Evolutionary conservation across 352 stramenopile genomes (phyloP), one percentile per base, ranked within the genome.

Genomic region (Plasmopara viticola): DNA sequence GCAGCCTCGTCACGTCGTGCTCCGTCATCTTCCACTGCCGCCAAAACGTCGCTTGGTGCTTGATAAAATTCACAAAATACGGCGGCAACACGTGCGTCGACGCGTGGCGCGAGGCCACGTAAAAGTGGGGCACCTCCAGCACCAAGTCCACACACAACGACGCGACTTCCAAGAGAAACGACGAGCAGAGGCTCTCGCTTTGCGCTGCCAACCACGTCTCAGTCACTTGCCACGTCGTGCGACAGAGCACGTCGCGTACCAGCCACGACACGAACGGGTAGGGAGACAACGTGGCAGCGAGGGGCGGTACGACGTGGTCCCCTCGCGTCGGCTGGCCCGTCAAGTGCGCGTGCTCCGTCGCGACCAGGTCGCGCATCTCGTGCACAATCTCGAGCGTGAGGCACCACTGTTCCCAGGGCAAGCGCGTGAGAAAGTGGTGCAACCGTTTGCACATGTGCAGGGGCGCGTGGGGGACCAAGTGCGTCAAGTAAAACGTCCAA

Each of bases 31-130:
- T 87, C 79, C 79, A 92, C 38, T 86, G 88, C 4, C 62, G 47
- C 82, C 82, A 92, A 40, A 92, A 68, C 4, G 51, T 20, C 1
- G 66, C 61, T 57, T 90, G 82, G 48, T 90, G 82, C 40, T 90
- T 92, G 40, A 92, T 82, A 44, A 92, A 92, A 44, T 92, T 92
- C 18, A 92, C 74, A 45, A 92, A 90, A 51, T 92, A 92, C 25
- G 82, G 82, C 10, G 82, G 82, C 38, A 92, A 54, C 10, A 83
- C 78, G 48, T 88, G 90, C 15, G 60, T 74, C 7, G 81, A 87
- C 0, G 76, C 62, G 41, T 74, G 69, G 9, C 62, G 58, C 31
- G 72, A 69, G 9, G 66, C 43, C 9, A 74, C 50, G 44, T 82
- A 68, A 44, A 90, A 92, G 37, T 90, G 82, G 8, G 82, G 79